Conservation (phyloP, 1,284 basidiomycete genomes). For the Boletus mariae region DNA sequence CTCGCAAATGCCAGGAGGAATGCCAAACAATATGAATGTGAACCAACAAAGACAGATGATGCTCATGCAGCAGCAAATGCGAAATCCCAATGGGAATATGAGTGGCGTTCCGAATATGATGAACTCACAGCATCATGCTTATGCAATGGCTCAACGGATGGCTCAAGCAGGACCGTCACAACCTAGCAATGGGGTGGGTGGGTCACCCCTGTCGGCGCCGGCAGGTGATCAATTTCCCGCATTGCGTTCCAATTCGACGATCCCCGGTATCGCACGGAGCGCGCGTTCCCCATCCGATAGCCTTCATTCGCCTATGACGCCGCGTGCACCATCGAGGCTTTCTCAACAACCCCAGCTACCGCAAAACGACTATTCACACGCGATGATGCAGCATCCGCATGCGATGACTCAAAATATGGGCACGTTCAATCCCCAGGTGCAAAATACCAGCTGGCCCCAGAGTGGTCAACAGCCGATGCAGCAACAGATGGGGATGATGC, state of each 20-base stretch:
- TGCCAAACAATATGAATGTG: conserved; percentile 32
- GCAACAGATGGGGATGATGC: conserved; percentile 32
- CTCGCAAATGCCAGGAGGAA: conserved; percentile 30
- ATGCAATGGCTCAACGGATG: conserved; percentile 40
- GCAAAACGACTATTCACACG: conserved; percentile 33
- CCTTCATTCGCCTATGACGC: conserved; percentile 56
- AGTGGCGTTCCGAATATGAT: conserved; percentile 28
- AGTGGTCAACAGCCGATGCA: conserved; percentile 37
- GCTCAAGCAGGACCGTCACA: conserved; percentile 37
- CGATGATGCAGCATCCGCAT: conserved; percentile 37
- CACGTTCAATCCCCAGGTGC: conserved; percentile 29
- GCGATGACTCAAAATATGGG: conserved; percentile 25
- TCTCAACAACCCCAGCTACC: conserved; percentile 39
- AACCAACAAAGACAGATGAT: conserved; percentile 43
- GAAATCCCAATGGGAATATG: conserved; percentile 28
- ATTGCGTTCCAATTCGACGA: conserved; percentile 52
- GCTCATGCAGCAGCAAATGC: conserved; percentile 40
- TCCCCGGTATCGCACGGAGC: conserved; percentile 69
- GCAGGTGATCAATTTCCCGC: conserved; percentile 36
- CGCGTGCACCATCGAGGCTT: conserved; percentile 37
- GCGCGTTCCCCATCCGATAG: conserved; percentile 66
- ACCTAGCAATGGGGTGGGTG: conserved; percentile 21
- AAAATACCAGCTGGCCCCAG: conserved; percentile 32
- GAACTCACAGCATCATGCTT: conserved; percentile 36
- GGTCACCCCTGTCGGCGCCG: conserved; percentile 32